Evolutionary conservation across 768 basidiomycete genomes (phyloP), one percentile per base, ranked within the genome.

Genomic region (Hypholoma sublateritium): DNA sequence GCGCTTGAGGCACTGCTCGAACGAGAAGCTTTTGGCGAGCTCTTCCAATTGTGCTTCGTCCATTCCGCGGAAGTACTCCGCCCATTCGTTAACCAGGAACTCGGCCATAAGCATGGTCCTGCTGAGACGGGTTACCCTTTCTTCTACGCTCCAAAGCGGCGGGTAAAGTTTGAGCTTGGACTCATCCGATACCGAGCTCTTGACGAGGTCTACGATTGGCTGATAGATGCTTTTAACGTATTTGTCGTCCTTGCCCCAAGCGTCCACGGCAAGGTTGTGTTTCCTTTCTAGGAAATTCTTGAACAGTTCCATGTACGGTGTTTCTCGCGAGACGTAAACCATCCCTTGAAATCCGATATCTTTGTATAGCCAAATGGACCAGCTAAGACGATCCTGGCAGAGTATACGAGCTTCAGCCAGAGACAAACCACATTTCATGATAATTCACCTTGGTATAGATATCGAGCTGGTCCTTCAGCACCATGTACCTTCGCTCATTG

Each of bases 301-400:
- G 70, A 93, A 80, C 17, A 85, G 80, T 48, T 76, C 78, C 76
- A 86, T 85, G 72, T 91, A 93, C 1, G 88, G 79, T 2, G 89
- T 86, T 8, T 85, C 79, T 16, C 75, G 77, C 5, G 81, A 81
- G 61, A 86, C 80, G 67, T 89, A 81, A 21, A 89, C 87, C 89
- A 93, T 91, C 34, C 90, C 91, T 71, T 89, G 87, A 76, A 87
- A 88, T 12, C 89, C 89, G 57, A 89, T 87, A 63, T 89, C 88
- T 64, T 89, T 93, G 80, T 89, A 93, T 13, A 91, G 73, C 92
- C 92, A 93, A 70, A 93, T 93, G 0, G 87, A 87, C 90, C 89
- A 92, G 64, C 83, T 85, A 48, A 87, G 68, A 17, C 78, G 79
- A 62, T 85, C 84, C 84, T 86, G 52, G 5, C 12, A 9, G 4